Base-by-base conservation (phyloP, 2,329 filamentous ascomycete species). In the Ascocoryne sarcoides region DNA sequence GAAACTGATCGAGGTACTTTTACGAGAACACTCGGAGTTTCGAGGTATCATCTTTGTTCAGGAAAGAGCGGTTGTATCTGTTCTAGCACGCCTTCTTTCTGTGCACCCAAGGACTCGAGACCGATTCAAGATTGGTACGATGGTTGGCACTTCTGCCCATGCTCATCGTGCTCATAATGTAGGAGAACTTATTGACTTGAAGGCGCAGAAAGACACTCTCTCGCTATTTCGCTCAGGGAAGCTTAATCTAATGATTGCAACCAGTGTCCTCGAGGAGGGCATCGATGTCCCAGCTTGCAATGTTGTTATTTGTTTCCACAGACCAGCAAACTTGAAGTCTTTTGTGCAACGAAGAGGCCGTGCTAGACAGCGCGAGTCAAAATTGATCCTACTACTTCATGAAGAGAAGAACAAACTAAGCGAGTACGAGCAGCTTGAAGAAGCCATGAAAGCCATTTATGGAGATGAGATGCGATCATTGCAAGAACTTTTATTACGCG, bases 351-450 rank as follows among this genome's bases (percentile, higher is more conserved):
- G 79, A 28, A 68, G 79, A 17, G 79, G 80, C 2, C 66, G 79
- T 45, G 79, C 79, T 12, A 67, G 80, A 36, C 39, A 79, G 76
- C 69, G 71, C 44, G 60, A 68, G 36, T 59, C 68, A 9, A 82
- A 77, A 1, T 35, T 58, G 15, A 39, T 58, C 43, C 63, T 82
- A 15, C 60, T 83, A 3, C 62, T 83, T 32, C 73, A 50, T 12
- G 51, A 59, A 23, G 54, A 65, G 31, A 40, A 51, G 18, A 48
- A 31, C 17, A 15, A 59, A 3, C 48, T 68, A 2, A 50, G 59
- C 2, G 67, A 72, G 18, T 94, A 85, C 82, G 64, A 75, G 18
- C 54, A 58, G 0, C 66, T 92, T 12, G 90, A 95, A 56, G 59
- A 68, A 3, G 66, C 76, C n/a, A 88, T 95, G 81, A 83, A 64